Evolutionary conservation across 441 rosid genomes (phyloP).

Genomic region (Pelargonium australe): DNA sequence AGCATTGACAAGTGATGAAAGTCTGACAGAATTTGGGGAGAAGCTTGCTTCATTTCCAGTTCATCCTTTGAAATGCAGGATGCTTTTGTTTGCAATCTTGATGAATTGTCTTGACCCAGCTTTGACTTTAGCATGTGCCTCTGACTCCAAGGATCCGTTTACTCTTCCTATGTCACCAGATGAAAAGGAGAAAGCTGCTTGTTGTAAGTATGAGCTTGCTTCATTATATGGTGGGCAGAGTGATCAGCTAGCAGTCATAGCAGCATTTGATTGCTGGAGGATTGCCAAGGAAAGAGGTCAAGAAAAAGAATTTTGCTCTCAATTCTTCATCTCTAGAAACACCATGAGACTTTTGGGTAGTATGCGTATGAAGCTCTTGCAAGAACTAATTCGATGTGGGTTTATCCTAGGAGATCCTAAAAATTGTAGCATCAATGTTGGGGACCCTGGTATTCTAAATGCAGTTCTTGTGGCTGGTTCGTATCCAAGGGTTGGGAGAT

Average conservation of each 20-base stretch:
- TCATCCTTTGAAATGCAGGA: conserved; percentile 87
- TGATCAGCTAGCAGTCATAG: conserved; percentile 85
- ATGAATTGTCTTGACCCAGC: conserved; percentile 98
- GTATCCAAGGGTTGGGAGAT: conserved; percentile 82
- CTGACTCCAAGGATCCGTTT: conserved; percentile 83
- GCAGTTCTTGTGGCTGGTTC: conserved; percentile 83
- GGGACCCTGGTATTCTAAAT: conserved; percentile 63
- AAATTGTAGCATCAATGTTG: conserved; percentile 61
- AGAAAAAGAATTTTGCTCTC: conserved; percentile 59
- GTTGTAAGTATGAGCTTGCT: conserved; percentile 74
- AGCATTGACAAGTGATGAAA: conserved; percentile 72
- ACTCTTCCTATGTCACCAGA: conserved; percentile 63
- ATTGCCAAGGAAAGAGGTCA: conserved; percentile 56
- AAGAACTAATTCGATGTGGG: conserved; percentile 58
- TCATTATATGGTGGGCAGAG: conserved; percentile 75
- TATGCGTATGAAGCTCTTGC: conserved; percentile 80
- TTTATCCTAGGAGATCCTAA: conserved; percentile 53
- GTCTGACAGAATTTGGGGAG: conserved; percentile 86
- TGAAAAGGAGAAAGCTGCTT: conserved; percentile 68
- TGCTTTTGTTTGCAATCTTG: conserved; percentile 86
- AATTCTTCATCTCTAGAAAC: conserved; percentile 60
- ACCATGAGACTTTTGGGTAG: conserved; percentile 74
- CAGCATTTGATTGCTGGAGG: conserved; percentile 90
- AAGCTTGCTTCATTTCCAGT: conserved; percentile 80
- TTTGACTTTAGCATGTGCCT: conserved; percentile 87